A percentile compares a stretch with the other conserved stretches of the same genome.
phyloP scores from a whole-genome alignment of 2,329 filamentous ascomycete species.

The Cadophora luteo-olivacea region DNA sequence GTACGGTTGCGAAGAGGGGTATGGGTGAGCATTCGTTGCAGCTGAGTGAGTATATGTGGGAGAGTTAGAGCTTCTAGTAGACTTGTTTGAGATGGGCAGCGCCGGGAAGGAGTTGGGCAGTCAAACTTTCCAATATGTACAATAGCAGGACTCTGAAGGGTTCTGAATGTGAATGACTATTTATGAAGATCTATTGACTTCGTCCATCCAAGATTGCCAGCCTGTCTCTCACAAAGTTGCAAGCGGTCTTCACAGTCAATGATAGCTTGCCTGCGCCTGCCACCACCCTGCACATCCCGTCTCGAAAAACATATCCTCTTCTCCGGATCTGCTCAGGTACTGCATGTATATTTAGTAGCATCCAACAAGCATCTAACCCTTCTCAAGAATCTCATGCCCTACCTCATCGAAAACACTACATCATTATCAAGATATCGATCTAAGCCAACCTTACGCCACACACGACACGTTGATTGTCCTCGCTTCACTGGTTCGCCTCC shows the following conservation, averaged over 20 bases:
- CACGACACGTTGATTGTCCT: neutral
- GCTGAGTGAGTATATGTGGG: constrained; percentile 77
- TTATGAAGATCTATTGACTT: neutral
- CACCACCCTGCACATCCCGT: no score
- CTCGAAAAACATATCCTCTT: no score
- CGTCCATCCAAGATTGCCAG: neutral
- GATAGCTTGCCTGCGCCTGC: no score
- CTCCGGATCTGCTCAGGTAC: no score
- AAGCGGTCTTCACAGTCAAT: no score
- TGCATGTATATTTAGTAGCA: no score
- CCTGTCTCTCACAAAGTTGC: no score
- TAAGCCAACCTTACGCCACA: neutral
- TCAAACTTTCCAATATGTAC: neutral
- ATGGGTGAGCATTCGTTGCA: constrained; percentile 74
- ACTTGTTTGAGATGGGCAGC: neutral
- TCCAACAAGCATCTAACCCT: no score
- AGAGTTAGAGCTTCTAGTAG: constrained; percentile 44
- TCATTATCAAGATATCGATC: neutral
- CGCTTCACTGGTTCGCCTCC: neutral
- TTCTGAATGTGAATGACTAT: neutral
- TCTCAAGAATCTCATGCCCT: no score
- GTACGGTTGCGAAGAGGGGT: constrained; percentile 68
- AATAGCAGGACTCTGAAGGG: neutral
- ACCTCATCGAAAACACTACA: neutral
- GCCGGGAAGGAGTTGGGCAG: neutral